A percentile compares a stretch with the other conserved stretches of the same genome.
These are phyloP conservation scores for Notholithocarpus densiflorus DNA, from an alignment of 306 rosid genomes.

Conservation along the genomic window DNA sequence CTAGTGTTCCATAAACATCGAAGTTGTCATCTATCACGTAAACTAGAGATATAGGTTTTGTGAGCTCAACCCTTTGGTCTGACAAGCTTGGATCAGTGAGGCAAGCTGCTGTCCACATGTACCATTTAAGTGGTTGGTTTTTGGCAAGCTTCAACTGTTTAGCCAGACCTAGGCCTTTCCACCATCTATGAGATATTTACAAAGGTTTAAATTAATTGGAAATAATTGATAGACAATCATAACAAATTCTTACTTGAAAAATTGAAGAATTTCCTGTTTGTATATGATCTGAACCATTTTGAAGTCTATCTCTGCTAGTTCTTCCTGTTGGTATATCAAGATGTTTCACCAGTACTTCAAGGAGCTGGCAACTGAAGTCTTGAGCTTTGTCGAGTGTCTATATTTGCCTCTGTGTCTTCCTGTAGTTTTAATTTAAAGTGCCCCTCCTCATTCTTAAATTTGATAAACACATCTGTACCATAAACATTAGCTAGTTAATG, in stretches of 20 bases:
- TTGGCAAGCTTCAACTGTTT: constrained; percentile 46
- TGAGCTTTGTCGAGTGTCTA: too few relatives aligned
- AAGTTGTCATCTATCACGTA: constrained; percentile 64
- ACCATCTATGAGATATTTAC: constrained; percentile 36
- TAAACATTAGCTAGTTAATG: too few relatives aligned
- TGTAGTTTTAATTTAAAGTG: too few relatives aligned
- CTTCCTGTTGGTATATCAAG: neutral
- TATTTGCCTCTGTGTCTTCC: too few relatives aligned
- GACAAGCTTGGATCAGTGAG: constrained; percentile 43
- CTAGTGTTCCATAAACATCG: constrained; percentile 54
- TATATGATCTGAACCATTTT: too few relatives aligned
- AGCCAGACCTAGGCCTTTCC: constrained; percentile 53
- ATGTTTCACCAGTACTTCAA: neutral
- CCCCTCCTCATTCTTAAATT: too few relatives aligned
- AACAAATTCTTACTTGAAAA: constrained; percentile 2
- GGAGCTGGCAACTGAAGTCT: neutral
- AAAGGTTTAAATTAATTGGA: too few relatives aligned
- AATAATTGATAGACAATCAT: neutral
- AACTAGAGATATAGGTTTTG: constrained; percentile 61
- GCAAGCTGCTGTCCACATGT: constrained; percentile 51
- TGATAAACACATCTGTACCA: too few relatives aligned
- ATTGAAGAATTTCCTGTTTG: too few relatives aligned
- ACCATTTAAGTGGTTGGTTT: constrained; percentile 77
- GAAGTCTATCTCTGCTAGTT: constrained; percentile 15
- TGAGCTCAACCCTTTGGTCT: constrained; percentile 58